These are phyloP conservation scores for Pyropia haitanensis DNA, from an alignment of 23 red algal genomes.

Conservation along the genomic window DNA sequence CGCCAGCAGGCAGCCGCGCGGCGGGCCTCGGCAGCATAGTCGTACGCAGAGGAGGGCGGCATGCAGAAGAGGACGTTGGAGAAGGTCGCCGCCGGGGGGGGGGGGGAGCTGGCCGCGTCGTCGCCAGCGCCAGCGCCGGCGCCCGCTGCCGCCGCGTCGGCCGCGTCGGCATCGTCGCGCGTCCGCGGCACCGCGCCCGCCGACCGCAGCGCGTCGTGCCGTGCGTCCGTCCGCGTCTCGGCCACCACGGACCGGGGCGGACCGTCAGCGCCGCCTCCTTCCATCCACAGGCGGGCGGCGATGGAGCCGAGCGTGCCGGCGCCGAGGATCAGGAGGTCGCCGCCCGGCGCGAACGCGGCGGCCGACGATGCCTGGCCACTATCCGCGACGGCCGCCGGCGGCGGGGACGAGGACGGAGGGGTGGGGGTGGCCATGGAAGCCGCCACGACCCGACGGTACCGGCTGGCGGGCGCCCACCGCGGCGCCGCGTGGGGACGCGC, in stretches of 20 bases:
- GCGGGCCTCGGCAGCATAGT: slow-evolving; percentile 34
- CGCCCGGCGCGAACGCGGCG: background rate
- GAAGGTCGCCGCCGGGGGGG: background rate
- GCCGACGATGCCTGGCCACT: background rate
- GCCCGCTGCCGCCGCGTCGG: too few relatives aligned
- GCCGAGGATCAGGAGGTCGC: slow-evolving; percentile 67
- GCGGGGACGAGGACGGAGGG: too few relatives aligned
- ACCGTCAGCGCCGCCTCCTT: too few relatives aligned
- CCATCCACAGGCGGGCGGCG: slow-evolving; percentile 33
- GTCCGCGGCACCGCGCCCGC: slow-evolving; percentile 17
- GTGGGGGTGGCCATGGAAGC: too few relatives aligned
- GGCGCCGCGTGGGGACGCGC: too few relatives aligned
- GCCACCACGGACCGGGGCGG: slow-evolving; percentile 22
- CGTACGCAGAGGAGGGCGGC: slow-evolving; percentile 19
- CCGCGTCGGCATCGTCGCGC: background rate
- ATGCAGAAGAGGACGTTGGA: slow-evolving; percentile 68
- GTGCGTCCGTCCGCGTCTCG: slow-evolving; percentile 32
- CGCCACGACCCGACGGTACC: too few relatives aligned
- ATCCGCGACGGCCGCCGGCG: too few relatives aligned
- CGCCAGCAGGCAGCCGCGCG: slow-evolving; percentile 15
- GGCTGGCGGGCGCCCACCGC: too few relatives aligned
- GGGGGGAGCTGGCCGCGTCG: background rate
- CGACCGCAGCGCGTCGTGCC: slow-evolving; percentile 21
- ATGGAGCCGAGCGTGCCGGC: slow-evolving; percentile 48
- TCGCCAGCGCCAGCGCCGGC: background rate